Conservation (phyloP, 495 filamentous ascomycete genomes). For the Neurospora sp. region DNA sequence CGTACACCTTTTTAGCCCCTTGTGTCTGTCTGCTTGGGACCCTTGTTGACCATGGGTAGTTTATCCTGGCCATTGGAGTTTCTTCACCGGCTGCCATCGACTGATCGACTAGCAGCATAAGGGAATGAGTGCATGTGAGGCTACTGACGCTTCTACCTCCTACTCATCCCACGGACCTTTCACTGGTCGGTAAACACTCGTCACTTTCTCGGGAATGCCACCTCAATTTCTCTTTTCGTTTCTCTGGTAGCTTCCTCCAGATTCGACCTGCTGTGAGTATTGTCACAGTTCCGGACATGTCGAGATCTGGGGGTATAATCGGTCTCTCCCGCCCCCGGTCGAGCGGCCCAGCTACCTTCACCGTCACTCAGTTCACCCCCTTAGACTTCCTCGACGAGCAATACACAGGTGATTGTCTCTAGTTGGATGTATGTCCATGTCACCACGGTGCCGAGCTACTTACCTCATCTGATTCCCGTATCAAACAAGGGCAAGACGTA, state of each 20-base stretch:
- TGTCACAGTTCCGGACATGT: neutral
- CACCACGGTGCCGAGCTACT: neutral
- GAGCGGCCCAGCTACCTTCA: slow-evolving; percentile 3
- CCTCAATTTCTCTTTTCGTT: neutral
- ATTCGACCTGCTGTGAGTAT: neutral
- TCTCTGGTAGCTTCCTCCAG: neutral
- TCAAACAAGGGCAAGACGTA: slow-evolving; percentile 1
- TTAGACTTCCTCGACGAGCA: neutral
- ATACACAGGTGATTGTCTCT: neutral
- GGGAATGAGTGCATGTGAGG: slow-evolving; percentile 6
- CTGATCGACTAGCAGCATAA: slow-evolving; percentile 22
- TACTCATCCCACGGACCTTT: neutral
- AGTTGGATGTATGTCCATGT: neutral
- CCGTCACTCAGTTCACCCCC: slow-evolving; percentile 6
- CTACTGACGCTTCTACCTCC: neutral
- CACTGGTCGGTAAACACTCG: neutral
- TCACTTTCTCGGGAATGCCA: neutral
- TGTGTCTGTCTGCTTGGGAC: slow-evolving; percentile 12
- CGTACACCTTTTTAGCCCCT: slow-evolving; percentile 5
- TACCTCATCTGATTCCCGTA: slow-evolving; percentile 6
- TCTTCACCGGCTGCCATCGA: slow-evolving; percentile 4
- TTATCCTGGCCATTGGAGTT: slow-evolving; percentile 12
- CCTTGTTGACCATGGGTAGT: slow-evolving; percentile 15
- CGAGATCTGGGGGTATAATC: slow-evolving; percentile 1
- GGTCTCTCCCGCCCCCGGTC: slow-evolving; percentile 8